phyloP scores from a whole-genome alignment of 306 rosid species.

The Dalbergia cultrata region DNA sequence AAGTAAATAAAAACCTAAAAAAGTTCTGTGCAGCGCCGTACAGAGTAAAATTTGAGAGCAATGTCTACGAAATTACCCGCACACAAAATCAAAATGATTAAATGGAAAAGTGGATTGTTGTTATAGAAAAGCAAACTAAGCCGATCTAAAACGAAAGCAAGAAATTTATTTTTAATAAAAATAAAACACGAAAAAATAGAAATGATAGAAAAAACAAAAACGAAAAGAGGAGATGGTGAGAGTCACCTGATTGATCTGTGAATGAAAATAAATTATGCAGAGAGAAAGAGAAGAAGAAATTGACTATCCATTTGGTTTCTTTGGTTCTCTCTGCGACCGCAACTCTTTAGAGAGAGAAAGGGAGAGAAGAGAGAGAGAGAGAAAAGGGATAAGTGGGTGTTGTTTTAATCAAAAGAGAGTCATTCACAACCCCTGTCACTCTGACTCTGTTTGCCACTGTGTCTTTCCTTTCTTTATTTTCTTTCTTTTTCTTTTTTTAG shows the following conservation, averaged over 20 bases:
- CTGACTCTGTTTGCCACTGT: not conserved
- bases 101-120: not conserved
- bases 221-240: not conserved
- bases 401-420: not conserved
- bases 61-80: not conserved
- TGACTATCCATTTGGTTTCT: slow-evolving; percentile 37
- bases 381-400: not conserved
- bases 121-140: not conserved
- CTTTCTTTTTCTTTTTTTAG: no score
- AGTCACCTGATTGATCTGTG: slow-evolving; percentile 37
- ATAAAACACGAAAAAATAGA: not conserved
- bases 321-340: slow-evolving; percentile 6
- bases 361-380: not conserved
- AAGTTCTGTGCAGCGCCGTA: not conserved
- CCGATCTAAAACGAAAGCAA: slow-evolving; percentile 40
- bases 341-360: slow-evolving; percentile 30
- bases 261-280: not conserved
- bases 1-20: not conserved
- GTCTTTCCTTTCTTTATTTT: not conserved
- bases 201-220: not conserved
- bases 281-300: slow-evolving; percentile 27
- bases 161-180: not conserved
- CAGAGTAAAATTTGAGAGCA: not conserved
- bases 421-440: not conserved
- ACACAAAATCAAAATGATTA: not conserved